Evolutionary conservation across 371 early-diverging fungal species (phyloP).

Genomic region (Zopfochytrium polystomum): DNA sequence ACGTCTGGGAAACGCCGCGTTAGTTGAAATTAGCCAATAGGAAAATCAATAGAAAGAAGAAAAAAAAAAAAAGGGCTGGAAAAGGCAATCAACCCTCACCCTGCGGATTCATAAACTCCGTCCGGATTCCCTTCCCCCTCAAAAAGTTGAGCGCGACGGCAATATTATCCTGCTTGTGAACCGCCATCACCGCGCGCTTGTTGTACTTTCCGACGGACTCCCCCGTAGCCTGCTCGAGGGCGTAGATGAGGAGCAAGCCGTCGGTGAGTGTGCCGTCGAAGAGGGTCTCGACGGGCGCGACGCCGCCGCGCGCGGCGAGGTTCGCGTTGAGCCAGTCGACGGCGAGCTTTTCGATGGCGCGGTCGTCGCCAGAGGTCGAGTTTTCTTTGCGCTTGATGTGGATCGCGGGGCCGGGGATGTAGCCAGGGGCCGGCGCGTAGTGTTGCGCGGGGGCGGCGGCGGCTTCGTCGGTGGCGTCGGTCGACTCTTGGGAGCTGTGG

Average conservation of each 20-base stretch:
- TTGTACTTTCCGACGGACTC: conserved; percentile 49
- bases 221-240: conserved; percentile 45
- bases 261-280: conserved; percentile 25
- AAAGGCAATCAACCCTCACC: conserved; percentile 32
- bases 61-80: neutral
- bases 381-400: conserved; percentile 38
- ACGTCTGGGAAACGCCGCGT: conserved; percentile 40
- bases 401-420: too few relatives aligned
- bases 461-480: too few relatives aligned
- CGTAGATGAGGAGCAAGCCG: conserved; percentile 48
- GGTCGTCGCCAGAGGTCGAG: conserved; percentile 45
- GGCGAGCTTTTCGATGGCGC: conserved; percentile 49
- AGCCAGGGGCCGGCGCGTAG: too few relatives aligned
- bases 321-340: conserved; percentile 51
- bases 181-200: conserved; percentile 47
- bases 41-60: too few relatives aligned
- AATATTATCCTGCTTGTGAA: conserved; percentile 49
- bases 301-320: conserved; percentile 20
- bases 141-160: conserved; percentile 46
- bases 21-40: too few relatives aligned
- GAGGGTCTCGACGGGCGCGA: neutral
- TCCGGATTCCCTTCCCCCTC: conserved; percentile 37
- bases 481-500: too few relatives aligned
- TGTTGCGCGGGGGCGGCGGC: too few relatives aligned
- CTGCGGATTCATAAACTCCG: conserved; percentile 38